Base-by-base conservation (phyloP, 2,329 filamentous ascomycete genomes). In the Monosporascus sp. region DNA sequence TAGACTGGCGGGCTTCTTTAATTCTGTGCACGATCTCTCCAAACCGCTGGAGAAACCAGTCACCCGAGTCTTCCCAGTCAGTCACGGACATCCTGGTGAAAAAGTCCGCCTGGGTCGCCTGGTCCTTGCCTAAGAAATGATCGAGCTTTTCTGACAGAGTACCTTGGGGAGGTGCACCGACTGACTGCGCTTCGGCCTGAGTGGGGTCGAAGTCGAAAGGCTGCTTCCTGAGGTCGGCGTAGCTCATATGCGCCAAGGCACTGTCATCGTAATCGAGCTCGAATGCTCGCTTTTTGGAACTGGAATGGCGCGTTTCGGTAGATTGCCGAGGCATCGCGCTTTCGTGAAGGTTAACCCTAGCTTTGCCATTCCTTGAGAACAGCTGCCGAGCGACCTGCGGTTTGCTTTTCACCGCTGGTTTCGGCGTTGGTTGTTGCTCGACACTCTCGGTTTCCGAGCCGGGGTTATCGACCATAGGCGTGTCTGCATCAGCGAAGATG, bases 11-110 rank as follows among this genome's bases (percentile, higher is more conserved):
- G 20, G 77, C 72, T 49, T 75, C 70, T 54, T 73, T 75, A 56
- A 84, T 65, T 50, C 68, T 71, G 55, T 72, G 67, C 64, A 82
- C 74, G 43, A 84, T 67, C 3, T 70, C 70, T 7, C 74, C 68
- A 56, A 85, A 84, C 56, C 76, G 77, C 44, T 75, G 74, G 22
- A 82, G 69, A 52, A 85, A 82, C 81, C 81, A 85, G 57, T 83
- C 80, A 5, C 81, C 81, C 1, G 80, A 75, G 15, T 75, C 71
- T 59, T 85, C 81, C 81, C 81, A 85, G 50, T 84, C 81, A 17
- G 74, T 69, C 15, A 83, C 70, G 1, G 76, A 67, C 74, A 84
- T 78, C 50, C 73, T 72, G 3, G 71, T 73, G 61, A 84, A 83
- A 51, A 84, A 77, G 1, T 79, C 75, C 35, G 65, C 62, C 48